Evolutionary conservation across 768 basidiomycete species (phyloP), one percentile per base, ranked within the genome.

Genomic region (Rubroboletus pulcherrimus): DNA sequence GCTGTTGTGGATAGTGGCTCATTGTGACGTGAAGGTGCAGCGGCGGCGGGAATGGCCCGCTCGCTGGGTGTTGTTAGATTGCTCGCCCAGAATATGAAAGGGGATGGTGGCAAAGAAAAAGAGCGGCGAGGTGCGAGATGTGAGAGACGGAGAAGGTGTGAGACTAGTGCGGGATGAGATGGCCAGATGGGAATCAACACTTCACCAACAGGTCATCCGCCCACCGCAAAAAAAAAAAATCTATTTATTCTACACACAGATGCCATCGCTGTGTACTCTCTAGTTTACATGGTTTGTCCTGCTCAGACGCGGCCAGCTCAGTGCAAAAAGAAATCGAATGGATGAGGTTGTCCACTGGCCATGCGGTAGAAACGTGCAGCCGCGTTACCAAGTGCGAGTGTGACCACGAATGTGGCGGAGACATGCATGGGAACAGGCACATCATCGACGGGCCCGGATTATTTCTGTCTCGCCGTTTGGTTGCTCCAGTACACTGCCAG

Each of bases 1-100:
- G 72, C 19, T 75, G 65, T 2, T 73, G 75, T 33, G 78, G 84
- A 40, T 82, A 76, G 52, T 82, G 76, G 52, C 57, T 70, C 68
- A 69, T 70, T 26, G 58, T 5, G 43, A 24, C 30, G 34, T 19
- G 8, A 40, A 26, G 15, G 29, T 7, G 19, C 31, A 42, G 46
- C 52, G 43, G 38, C 49, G 55, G 26, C 34, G 38, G 40, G 26
- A 10, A 38, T 6, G 17, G 14, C 56, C 56, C 61, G 45, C 56
- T 41, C 51, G 50, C 37, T 48, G 43, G 21, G 21, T 15, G 47
- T 4, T 39, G 47, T 29, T 11, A 12, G 12, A 5, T 49, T 38
- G 49, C 37, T 49, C 10, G 24, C 37, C 26, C 11, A 2, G 26
- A n/a, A 8, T 38, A 14, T 37, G 26, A 30, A 49, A 49, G 26